Conservation (phyloP, 192 early-diverging fungal genomes). For the Obelidium mucronatum region DNA sequence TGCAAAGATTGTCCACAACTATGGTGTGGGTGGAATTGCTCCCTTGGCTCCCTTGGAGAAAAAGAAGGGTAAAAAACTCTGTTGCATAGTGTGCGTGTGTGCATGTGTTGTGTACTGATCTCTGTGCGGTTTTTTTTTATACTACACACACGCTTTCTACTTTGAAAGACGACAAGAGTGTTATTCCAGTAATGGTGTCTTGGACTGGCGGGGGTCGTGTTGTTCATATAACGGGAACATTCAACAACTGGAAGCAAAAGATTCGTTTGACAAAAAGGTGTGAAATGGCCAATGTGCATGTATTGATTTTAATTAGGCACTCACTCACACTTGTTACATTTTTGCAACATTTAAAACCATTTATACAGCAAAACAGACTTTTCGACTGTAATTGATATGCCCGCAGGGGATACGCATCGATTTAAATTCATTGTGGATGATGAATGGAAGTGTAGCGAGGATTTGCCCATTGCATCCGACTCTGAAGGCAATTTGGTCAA, state of each 20-base stretch:
- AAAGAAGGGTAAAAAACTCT: slow-evolving; percentile 14
- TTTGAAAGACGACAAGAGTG: slow-evolving; percentile 25
- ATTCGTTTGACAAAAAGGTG: slow-evolving; percentile 70
- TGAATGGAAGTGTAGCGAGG: slow-evolving; percentile 95
- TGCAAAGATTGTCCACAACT: slow-evolving; percentile 39
- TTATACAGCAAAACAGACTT: slow-evolving; percentile 73
- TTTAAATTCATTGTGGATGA: slow-evolving; percentile 99
- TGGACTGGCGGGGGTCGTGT: slow-evolving; percentile 84
- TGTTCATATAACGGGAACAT: slow-evolving; percentile 95
- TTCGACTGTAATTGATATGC: slow-evolving; percentile 82
- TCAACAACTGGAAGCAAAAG: slow-evolving; percentile 97
- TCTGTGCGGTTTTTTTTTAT: no score
- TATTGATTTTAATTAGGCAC: no score
- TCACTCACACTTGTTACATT: slow-evolving; percentile 14
- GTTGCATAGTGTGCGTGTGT: background rate
- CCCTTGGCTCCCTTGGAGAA: slow-evolving; percentile 36
- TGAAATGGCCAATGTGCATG: no score
- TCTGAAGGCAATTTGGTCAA: slow-evolving; percentile 96
- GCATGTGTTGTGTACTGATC: background rate
- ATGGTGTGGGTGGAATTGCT: slow-evolving; percentile 37
- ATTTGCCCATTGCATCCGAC: slow-evolving; percentile 89
- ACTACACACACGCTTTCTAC: background rate
- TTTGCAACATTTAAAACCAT: no score
- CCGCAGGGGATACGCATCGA: slow-evolving; percentile 88
- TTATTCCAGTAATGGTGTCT: slow-evolving; percentile 88